phyloP scores from a whole-genome alignment of 2,329 filamentous ascomycete genomes.

The Lecanosticta acicola region DNA sequence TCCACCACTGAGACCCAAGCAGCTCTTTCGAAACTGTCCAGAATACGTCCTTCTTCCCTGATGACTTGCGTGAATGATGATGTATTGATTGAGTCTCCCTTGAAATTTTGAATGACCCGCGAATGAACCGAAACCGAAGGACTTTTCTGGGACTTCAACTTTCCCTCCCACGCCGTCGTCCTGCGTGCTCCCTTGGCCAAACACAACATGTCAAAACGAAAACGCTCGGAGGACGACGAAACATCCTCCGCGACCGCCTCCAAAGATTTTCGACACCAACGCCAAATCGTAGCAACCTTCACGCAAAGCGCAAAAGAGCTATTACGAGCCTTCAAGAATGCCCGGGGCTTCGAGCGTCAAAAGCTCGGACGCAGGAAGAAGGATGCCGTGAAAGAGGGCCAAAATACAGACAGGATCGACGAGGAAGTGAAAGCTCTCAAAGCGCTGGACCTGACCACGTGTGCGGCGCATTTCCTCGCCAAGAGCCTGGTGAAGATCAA shows the following conservation, averaged over 20 bases:
- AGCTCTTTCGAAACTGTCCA: not conserved
- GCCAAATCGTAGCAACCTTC: slow-evolving; percentile 19
- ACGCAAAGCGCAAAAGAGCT: slow-evolving; percentile 53
- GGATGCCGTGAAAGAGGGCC: slow-evolving; percentile 42
- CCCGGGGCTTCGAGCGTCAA: slow-evolving; percentile 73
- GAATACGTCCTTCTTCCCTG: too few relatives aligned
- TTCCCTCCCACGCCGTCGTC: too few relatives aligned
- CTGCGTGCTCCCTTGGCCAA: too few relatives aligned
- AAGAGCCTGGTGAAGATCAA: slow-evolving; percentile 55
- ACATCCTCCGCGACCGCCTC: slow-evolving; percentile 29
- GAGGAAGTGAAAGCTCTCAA: slow-evolving; percentile 57
- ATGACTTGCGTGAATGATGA: too few relatives aligned
- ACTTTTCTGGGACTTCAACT: too few relatives aligned
- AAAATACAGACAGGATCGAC: slow-evolving; percentile 54
- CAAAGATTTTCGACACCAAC: slow-evolving; percentile 16
- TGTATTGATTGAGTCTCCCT: too few relatives aligned
- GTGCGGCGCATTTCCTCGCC: slow-evolving; percentile 51
- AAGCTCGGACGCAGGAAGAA: slow-evolving; percentile 61
- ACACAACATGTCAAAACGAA: slow-evolving; percentile 9
- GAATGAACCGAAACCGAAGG: too few relatives aligned
- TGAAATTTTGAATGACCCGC: too few relatives aligned
- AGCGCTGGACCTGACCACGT: slow-evolving; percentile 47
- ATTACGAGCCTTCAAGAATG: slow-evolving; percentile 62
- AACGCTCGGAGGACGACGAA: slow-evolving; percentile 29
- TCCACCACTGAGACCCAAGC: not conserved